Evolutionary conservation across 176 grass and related monocot genomes (phyloP).

Genomic region (Aegilops longissima): DNA sequence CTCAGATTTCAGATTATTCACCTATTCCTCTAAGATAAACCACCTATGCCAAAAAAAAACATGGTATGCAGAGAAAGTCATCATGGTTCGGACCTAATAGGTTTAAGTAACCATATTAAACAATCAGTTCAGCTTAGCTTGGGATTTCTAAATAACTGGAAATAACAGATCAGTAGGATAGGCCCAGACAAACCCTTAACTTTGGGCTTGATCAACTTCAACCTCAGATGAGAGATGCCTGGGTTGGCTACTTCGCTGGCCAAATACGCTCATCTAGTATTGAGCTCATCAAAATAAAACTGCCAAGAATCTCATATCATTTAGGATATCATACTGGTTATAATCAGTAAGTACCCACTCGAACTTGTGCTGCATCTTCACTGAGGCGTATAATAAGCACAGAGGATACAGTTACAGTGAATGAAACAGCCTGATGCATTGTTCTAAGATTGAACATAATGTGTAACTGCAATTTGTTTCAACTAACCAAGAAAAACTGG

Average conservation of each 20-base stretch:
- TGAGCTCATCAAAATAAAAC: background rate
- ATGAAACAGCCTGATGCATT: background rate
- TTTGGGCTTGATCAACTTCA: constrained; percentile 1
- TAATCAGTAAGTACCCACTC: background rate
- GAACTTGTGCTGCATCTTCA: background rate
- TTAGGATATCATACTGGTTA: background rate
- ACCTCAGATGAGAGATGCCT: background rate
- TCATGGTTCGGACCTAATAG: background rate
- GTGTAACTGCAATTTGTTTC: constrained; percentile 3
- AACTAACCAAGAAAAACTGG: background rate
- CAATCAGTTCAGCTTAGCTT: background rate
- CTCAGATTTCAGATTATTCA: background rate
- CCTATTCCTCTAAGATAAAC: background rate
- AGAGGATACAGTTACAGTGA: background rate
- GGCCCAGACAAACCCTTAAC: background rate
- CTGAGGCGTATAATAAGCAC: background rate
- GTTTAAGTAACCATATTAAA: background rate
- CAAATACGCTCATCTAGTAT: too few species aligned
- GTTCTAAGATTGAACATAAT: background rate
- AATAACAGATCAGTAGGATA: background rate
- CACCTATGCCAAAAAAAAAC: background rate
- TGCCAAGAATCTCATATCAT: background rate
- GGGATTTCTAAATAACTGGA: background rate
- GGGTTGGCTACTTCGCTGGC: background rate
- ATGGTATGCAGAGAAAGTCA: background rate